Conservation (phyloP, 345 rosid genomes). For the Turnera subulata region DNA sequence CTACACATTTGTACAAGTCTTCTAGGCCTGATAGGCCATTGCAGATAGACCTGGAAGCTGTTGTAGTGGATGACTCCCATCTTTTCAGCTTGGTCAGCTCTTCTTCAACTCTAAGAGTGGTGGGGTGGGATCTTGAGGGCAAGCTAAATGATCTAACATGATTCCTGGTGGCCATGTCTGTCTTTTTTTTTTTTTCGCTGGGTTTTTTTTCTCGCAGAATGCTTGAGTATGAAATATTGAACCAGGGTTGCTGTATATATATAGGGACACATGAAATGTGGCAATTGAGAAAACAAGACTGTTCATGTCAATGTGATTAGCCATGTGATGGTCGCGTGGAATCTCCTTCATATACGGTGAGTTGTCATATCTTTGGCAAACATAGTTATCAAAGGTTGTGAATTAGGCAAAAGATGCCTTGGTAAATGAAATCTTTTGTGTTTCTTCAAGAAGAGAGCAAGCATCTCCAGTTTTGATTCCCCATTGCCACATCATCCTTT, state of each 20-base stretch:
- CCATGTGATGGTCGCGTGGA: slow-evolving; percentile 27
- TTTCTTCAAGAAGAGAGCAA: slow-evolving; percentile 12
- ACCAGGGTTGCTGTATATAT: neutral
- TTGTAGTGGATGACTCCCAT: slow-evolving; percentile 22
- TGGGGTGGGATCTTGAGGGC: slow-evolving; percentile 72
- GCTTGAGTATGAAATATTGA: too few relatives aligned
- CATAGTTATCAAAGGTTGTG: too few relatives aligned
- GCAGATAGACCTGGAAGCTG: slow-evolving; percentile 35
- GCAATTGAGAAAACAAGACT: too few relatives aligned
- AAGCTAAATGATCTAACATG: slow-evolving; percentile 63
- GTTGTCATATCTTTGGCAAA: slow-evolving; percentile 23
- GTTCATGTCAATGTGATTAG: slow-evolving; percentile 9
- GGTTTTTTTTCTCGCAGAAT: too few relatives aligned
- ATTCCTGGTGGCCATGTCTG: slow-evolving; percentile 10
- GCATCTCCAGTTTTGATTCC: slow-evolving; percentile 39
- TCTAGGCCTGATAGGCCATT: slow-evolving; percentile 37
- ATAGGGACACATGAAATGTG: slow-evolving; percentile 8
- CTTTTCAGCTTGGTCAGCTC: slow-evolving; percentile 47
- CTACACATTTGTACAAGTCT: slow-evolving; percentile 39
- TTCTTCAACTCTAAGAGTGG: slow-evolving; percentile 39
- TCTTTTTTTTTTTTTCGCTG: too few relatives aligned
- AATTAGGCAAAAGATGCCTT: too few relatives aligned
- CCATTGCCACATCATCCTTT: slow-evolving; percentile 44
- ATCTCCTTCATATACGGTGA: slow-evolving; percentile 12
- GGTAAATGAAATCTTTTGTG: slow-evolving; percentile 22